Percentiles rank a stretch among this genome's conserved stretches.
phyloP scores from a whole-genome alignment of 2,329 filamentous ascomycete species.

The Sarocladiaceae sp. region DNA sequence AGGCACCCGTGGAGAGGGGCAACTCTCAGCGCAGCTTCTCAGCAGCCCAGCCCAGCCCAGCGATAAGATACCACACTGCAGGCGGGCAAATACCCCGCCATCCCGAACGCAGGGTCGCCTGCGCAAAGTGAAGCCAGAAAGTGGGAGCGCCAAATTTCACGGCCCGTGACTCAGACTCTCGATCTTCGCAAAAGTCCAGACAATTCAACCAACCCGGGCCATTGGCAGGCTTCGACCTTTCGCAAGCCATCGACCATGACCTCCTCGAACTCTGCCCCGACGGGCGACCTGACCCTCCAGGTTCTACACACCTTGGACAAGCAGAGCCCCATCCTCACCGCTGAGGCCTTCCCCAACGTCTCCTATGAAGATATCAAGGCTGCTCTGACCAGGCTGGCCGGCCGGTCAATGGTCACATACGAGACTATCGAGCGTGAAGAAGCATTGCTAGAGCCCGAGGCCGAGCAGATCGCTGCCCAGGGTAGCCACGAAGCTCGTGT shows the following conservation, averaged over 20 bases:
- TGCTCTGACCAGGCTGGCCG: conserved; percentile 77
- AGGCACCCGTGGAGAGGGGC: no score
- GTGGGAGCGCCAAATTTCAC: conserved; percentile 10
- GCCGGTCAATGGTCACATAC: conserved; percentile 81
- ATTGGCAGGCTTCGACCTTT: conserved; percentile 1
- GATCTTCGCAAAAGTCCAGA: neutral
- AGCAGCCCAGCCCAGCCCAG: no score
- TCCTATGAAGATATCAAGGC: conserved; percentile 71
- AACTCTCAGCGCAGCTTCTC: no score
- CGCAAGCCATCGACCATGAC: conserved; percentile 32
- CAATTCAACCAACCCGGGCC: conserved; percentile 5
- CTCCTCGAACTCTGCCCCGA: conserved; percentile 26
- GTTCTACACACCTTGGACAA: conserved; percentile 61
- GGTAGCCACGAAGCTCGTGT: conserved; percentile 80
- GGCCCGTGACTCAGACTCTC: conserved; percentile 7
- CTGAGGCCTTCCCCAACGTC: conserved; percentile 60
- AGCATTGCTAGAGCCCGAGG: conserved; percentile 68
- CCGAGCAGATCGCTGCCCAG: conserved; percentile 62
- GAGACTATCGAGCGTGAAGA: conserved; percentile 77
- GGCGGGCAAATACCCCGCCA: conserved; percentile 8
- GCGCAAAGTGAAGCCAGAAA: conserved; percentile 7
- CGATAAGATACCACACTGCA: no score
- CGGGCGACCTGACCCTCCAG: conserved; percentile 54
- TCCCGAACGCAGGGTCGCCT: neutral
- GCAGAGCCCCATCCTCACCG: conserved; percentile 59